Percentiles rank a stretch among this genome's conserved stretches.
Evolutionary conservation across 306 rosid species (phyloP).

Genomic region (Astragalus membranaceus): DNA sequence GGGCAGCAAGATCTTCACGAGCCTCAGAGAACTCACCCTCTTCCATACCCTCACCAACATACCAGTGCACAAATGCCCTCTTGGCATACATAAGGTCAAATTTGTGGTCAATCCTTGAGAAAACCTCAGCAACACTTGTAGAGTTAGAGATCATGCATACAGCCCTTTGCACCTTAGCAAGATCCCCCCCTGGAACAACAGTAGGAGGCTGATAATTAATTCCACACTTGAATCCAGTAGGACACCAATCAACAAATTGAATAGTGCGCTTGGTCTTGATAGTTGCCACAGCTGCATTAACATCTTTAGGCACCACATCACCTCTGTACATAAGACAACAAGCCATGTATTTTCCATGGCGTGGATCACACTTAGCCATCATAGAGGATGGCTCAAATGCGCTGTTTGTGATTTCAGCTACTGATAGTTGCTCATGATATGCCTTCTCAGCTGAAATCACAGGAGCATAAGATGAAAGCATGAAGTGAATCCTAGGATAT

Average conservation of each 20-base stretch:
- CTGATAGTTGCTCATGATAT: slow-evolving; percentile 80
- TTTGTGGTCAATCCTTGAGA: slow-evolving; percentile 41
- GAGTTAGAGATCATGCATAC: slow-evolving; percentile 85
- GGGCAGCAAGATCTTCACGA: slow-evolving; percentile 83
- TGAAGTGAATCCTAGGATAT: slow-evolving; percentile 81
- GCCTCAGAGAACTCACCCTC: slow-evolving; percentile 92
- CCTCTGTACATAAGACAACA: slow-evolving; percentile 89
- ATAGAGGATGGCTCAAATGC: slow-evolving; percentile 83
- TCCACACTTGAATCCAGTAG: slow-evolving; percentile 86
- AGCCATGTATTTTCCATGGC: slow-evolving; percentile 71
- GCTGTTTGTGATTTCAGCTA: slow-evolving; percentile 71
- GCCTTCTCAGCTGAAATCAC: slow-evolving; percentile 56
- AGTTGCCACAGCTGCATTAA: slow-evolving; percentile 78
- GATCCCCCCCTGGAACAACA: slow-evolving; percentile 86
- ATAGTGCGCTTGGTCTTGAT: slow-evolving; percentile 84
- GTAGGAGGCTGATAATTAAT: slow-evolving; percentile 87
- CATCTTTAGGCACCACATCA: slow-evolving; percentile 84
- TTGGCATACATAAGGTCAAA: slow-evolving; percentile 44
- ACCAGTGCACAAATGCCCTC: slow-evolving; percentile 88
- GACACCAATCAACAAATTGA: slow-evolving; percentile 84
- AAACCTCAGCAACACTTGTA: slow-evolving; percentile 68
- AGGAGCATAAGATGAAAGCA: slow-evolving; percentile 91
- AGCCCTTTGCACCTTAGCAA: slow-evolving; percentile 81
- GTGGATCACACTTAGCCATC: slow-evolving; percentile 77
- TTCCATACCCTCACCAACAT: slow-evolving; percentile 91